Evolutionary conservation across 2,329 filamentous ascomycete species (phyloP).

Genomic region (Beauveria australis): DNA sequence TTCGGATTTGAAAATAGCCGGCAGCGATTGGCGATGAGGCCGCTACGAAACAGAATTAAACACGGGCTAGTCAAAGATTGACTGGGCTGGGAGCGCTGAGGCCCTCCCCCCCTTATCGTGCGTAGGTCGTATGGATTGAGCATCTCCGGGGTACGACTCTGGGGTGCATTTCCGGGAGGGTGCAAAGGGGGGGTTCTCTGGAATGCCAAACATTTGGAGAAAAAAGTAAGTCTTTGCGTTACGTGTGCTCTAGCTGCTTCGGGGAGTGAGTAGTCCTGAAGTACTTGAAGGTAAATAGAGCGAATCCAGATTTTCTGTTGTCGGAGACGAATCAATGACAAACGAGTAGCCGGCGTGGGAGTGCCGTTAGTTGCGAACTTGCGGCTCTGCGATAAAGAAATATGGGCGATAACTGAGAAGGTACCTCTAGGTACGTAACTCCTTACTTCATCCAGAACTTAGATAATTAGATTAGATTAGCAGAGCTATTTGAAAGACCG

Average conservation of each 20-base stretch:
- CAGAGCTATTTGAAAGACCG: not conserved
- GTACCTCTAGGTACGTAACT: not conserved
- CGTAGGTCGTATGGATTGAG: not conserved
- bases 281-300: not conserved
- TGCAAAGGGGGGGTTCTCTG: not conserved
- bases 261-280: not conserved
- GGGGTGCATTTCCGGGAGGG: not conserved
- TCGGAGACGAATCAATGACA: not conserved
- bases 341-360: not conserved
- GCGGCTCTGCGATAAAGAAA: not conserved
- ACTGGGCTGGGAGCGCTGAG: not conserved
- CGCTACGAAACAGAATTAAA: not conserved
- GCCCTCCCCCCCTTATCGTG: not conserved
- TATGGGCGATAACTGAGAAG: not conserved
- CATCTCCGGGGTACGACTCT: constrained; percentile 2
- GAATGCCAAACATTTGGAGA: not conserved
- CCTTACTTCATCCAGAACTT: too few relatives aligned
- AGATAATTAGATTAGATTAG: too few relatives aligned
- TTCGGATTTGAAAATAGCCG: not conserved
- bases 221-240: not conserved
- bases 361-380: not conserved
- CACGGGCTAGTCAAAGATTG: not conserved
- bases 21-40: not conserved
- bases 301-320: not conserved
- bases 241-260: not conserved